phyloP scores from a whole-genome alignment of 441 rosid genomes.

The Theobroma grandiflorum region DNA sequence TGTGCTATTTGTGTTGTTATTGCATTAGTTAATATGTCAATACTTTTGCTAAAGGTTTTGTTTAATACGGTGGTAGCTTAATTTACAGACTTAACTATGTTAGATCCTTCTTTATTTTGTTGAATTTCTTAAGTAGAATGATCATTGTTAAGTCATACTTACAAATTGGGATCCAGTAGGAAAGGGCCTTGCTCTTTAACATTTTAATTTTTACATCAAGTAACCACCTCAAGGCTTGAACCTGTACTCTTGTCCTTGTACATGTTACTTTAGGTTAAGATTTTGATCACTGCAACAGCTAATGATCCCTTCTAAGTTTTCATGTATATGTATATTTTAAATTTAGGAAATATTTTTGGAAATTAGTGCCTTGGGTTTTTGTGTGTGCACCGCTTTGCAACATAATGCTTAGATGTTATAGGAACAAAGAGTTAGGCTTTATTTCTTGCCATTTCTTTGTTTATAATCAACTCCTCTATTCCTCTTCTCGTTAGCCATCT shows the following conservation, averaged over 20 bases:
- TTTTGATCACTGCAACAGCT: not conserved
- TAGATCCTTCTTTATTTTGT: not conserved
- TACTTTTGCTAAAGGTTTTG: not conserved
- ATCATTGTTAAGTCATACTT: not conserved
- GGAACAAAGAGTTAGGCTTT: constrained; percentile 14
- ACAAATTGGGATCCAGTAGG: not conserved
- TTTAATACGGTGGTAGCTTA: not conserved
- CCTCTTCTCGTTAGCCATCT: not conserved
- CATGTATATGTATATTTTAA: not conserved
- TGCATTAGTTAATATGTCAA: not conserved
- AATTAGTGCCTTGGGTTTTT: not conserved
- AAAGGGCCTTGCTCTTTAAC: not conserved
- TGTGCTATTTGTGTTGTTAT: not conserved
- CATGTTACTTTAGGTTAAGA: not conserved
- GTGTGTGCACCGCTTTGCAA: not conserved
- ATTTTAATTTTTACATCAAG: not conserved
- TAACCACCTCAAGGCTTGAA: not conserved
- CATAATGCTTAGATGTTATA: constrained; percentile 13
- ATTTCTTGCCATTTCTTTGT: not conserved
- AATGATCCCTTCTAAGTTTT: constrained; percentile 7
- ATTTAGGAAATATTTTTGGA: constrained; percentile 1
- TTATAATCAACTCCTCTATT: not conserved
- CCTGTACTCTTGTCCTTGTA: not conserved
- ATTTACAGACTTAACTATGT: not conserved
- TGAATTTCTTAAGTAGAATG: not conserved